Percentiles rank a stretch among this genome's conserved stretches.
These are phyloP conservation scores for Coffea eugenioides DNA, from an alignment of 257 asterid species.

Conservation along the genomic window DNA sequence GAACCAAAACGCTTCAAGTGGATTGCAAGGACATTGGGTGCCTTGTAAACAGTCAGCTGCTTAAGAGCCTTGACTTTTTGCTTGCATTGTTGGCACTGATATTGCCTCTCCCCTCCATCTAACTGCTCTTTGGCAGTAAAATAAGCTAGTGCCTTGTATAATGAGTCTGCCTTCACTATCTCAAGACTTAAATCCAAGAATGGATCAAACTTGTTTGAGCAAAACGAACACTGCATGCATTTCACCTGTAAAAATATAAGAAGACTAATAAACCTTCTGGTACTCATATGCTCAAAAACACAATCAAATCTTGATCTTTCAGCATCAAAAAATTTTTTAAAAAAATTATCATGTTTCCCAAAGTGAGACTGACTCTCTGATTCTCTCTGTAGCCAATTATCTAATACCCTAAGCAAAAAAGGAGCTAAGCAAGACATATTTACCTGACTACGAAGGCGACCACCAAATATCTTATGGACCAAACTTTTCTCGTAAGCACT, in stretches of 20 bases:
- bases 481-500: constrained; percentile 91
- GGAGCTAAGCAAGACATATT: constrained; percentile 6
- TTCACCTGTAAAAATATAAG: constrained; percentile 60
- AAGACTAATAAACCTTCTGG: neutral
- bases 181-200: constrained; percentile 93
- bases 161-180: constrained; percentile 71
- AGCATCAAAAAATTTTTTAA: neutral
- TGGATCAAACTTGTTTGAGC: constrained; percentile 91
- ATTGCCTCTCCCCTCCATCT: constrained; percentile 89
- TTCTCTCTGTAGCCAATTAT: neutral
- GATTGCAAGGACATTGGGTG: constrained; percentile 86
- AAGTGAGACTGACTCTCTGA: neutral
- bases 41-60: constrained; percentile 77
- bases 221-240: constrained; percentile 87
- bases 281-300: neutral
- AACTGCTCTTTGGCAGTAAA: constrained; percentile 83
- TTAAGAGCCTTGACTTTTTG: constrained; percentile 92
- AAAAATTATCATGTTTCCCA: neutral
- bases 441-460: constrained; percentile 94
- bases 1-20: constrained; percentile 91
- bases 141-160: constrained; percentile 73
- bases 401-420: neutral
- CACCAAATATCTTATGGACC: constrained; percentile 97
- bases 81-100: constrained; percentile 92
- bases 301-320: neutral